These are phyloP conservation scores for Mycogone perniciosa DNA, from an alignment of 2,329 filamentous ascomycete species.

Conservation along the genomic window DNA sequence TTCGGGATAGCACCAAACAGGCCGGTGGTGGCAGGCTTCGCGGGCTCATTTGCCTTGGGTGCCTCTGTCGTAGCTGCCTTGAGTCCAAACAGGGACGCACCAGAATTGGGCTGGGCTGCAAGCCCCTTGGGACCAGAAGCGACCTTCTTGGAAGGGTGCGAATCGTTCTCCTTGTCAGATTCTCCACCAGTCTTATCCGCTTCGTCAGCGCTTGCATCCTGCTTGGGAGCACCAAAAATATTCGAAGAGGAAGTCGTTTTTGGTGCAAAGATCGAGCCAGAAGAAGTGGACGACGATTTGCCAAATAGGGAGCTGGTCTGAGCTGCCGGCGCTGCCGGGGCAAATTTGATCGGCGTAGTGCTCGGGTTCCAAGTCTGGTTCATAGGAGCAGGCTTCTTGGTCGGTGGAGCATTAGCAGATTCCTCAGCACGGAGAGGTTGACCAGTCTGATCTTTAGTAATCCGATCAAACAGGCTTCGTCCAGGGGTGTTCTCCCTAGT, in stretches of 20 bases:
- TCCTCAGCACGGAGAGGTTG: conserved; percentile 40
- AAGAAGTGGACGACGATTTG: conserved; percentile 21
- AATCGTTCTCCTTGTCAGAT: conserved; percentile 41
- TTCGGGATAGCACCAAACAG: conserved; percentile 35
- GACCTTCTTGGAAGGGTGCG: conserved; percentile 28
- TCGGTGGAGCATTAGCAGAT: conserved; percentile 16
- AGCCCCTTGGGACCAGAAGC: conserved; percentile 24
- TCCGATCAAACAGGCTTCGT: conserved; percentile 50
- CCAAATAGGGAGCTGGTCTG: conserved; percentile 29
- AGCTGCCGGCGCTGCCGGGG: conserved; percentile 26
- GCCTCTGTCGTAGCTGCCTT: conserved; percentile 26
- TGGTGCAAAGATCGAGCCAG: conserved; percentile 30
- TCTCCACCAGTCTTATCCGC: conserved; percentile 31
- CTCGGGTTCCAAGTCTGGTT: conserved; percentile 39
- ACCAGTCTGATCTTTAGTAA: conserved; percentile 44
- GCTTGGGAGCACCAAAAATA: conserved; percentile 29
- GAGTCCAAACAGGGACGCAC: conserved; percentile 26
- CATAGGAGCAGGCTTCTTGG: conserved; percentile 24
- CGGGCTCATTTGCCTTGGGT: conserved; percentile 22
- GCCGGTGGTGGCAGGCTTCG: conserved; percentile 24
- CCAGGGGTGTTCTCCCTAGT: conserved; percentile 40
- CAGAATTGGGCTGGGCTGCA: conserved; percentile 24
- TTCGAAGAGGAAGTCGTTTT: conserved; percentile 30
- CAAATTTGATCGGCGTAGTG: conserved; percentile 51
- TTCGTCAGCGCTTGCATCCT: conserved; percentile 20